A percentile compares a stretch with the other conserved stretches of the same genome.
phyloP scores from a whole-genome alignment of 1,139 yeast genomes.

The Pneumocystis sp. region DNA sequence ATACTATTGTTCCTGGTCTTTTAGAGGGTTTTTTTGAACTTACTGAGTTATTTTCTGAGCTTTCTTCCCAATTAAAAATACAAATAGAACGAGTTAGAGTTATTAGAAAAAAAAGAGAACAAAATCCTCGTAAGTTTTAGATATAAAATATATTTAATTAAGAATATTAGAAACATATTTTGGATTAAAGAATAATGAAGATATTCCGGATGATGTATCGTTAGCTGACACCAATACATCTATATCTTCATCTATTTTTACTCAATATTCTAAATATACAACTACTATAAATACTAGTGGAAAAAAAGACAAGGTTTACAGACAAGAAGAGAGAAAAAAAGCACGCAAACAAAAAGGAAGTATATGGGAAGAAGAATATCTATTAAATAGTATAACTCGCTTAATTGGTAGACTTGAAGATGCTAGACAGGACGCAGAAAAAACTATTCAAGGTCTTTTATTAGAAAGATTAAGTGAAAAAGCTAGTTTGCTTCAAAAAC shows the following conservation, averaged over 20 bases:
- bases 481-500: constrained; percentile 67
- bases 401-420: constrained; percentile 66
- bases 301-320: constrained; percentile 52
- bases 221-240: constrained; percentile 91
- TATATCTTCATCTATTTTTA: constrained; percentile 81
- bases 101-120: constrained; percentile 62
- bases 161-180: constrained; percentile 23
- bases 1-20: constrained; percentile 54
- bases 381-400: constrained; percentile 76
- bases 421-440: constrained; percentile 59
- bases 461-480: constrained; percentile 63
- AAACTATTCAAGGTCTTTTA: constrained; percentile 58
- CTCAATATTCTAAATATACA: constrained; percentile 90
- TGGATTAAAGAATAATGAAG: constrained; percentile 28
- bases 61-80: constrained; percentile 67
- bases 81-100: constrained; percentile 76
- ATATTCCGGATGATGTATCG: constrained; percentile 84
- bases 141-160: neutral
- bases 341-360: constrained; percentile 98
- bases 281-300: constrained; percentile 35
- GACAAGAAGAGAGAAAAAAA: constrained; percentile 87
- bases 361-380: constrained; percentile 89
- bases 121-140: constrained; percentile 64
- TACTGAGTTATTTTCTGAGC: constrained; percentile 83
- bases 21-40: constrained; percentile 78